Evolutionary conservation across 345 rosid genomes (phyloP).

Genomic region (Moringa oleifera): DNA sequence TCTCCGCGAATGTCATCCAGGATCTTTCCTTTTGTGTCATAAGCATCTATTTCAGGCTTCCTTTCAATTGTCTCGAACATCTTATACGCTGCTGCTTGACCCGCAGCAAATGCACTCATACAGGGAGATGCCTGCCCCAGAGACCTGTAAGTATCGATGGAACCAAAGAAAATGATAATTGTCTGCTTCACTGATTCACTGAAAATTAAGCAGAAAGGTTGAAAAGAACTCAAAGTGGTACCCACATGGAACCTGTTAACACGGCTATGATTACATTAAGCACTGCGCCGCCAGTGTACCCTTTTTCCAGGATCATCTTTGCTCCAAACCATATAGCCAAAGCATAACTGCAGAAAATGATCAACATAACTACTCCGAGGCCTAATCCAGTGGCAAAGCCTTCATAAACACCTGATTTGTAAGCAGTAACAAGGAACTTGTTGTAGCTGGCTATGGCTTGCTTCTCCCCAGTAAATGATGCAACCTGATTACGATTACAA

Average conservation of each 20-base stretch:
- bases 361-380: slow-evolving; percentile 38
- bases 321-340: slow-evolving; percentile 83
- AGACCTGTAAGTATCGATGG: slow-evolving; percentile 48
- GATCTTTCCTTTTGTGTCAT: slow-evolving; percentile 42
- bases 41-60: slow-evolving; percentile 64
- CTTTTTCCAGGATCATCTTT: slow-evolving; percentile 66
- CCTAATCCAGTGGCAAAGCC: slow-evolving; percentile 71
- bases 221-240: background rate
- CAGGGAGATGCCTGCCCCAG: slow-evolving; percentile 83
- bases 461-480: slow-evolving; percentile 85
- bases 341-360: slow-evolving; percentile 52
- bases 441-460: slow-evolving; percentile 59
- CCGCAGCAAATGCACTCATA: slow-evolving; percentile 66
- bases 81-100: slow-evolving; percentile 73
- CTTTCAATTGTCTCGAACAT: slow-evolving; percentile 75
- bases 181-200: no score
- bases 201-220: background rate
- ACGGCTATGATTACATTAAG: slow-evolving; percentile 68
- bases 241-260: slow-evolving; percentile 78
- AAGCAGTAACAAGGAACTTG: slow-evolving; percentile 51
- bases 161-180: background rate
- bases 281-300: slow-evolving; percentile 69
- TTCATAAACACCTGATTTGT: slow-evolving; percentile 57
- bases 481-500: slow-evolving; percentile 46
- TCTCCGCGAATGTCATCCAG: slow-evolving; percentile 63